Conservation (phyloP, 331 rosid species). For the Phaseolus coccineus region DNA sequence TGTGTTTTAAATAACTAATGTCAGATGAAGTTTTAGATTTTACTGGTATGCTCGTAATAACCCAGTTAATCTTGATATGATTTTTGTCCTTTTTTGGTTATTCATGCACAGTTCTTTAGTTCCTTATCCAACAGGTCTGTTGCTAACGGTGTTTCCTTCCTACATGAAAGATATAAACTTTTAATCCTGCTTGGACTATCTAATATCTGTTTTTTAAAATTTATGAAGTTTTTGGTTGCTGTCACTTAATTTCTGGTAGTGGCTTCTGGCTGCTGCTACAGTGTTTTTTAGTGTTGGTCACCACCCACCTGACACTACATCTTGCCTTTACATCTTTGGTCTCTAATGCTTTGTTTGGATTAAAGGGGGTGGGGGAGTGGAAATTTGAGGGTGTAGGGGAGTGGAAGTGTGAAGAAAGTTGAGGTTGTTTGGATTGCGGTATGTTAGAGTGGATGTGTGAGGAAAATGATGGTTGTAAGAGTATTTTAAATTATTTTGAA, state of each 20-base stretch:
- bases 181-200: neutral
- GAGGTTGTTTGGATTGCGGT: no score
- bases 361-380: no score
- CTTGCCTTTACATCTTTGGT: neutral
- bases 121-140: neutral
- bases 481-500: no score
- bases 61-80: neutral
- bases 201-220: neutral
- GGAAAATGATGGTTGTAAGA: no score
- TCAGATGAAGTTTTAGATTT: no score
- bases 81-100: neutral
- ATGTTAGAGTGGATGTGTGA: no score
- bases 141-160: no score
- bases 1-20: no score
- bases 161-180: neutral
- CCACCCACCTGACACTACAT: neutral
- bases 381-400: no score
- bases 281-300: neutral
- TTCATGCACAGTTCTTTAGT: neutral
- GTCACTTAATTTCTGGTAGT: neutral
- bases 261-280: neutral
- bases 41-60: neutral
- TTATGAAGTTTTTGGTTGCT: constrained; percentile 5
- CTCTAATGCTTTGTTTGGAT: neutral
- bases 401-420: no score